phyloP scores from a whole-genome alignment of 1,139 yeast genomes.

The Hansenula lynferdii region DNA sequence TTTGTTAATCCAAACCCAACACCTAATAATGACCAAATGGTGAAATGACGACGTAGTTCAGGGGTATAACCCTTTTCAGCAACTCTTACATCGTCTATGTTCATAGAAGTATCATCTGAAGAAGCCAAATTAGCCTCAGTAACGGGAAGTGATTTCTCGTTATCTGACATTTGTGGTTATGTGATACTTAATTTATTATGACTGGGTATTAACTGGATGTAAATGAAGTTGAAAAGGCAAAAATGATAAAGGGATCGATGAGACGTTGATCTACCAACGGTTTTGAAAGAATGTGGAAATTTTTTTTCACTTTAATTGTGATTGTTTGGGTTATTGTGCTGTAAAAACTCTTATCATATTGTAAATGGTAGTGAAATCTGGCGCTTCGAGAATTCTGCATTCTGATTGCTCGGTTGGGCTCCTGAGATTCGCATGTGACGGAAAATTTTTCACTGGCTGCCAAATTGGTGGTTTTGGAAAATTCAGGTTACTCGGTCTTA shows the following conservation, averaged over 20 bases:
- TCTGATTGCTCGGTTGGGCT: background rate
- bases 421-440: constrained; percentile 1
- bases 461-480: too few relatives aligned
- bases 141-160: background rate
- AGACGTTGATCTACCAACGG: too few relatives aligned
- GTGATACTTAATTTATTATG: too few relatives aligned
- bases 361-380: too few relatives aligned
- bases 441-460: background rate
- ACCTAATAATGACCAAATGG: constrained; percentile 46
- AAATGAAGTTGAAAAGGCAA: too few relatives aligned
- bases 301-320: too few relatives aligned
- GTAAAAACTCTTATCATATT: too few relatives aligned
- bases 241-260: too few relatives aligned
- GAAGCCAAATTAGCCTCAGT: background rate
- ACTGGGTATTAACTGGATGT: too few relatives aligned
- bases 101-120: background rate
- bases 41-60: constrained; percentile 30
- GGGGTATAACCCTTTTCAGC: constrained; percentile 21
- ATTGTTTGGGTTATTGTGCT: too few relatives aligned
- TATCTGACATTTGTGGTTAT: constrained; percentile 1
- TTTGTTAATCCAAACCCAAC: constrained; percentile 68
- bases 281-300: too few relatives aligned
- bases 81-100: constrained; percentile 1
- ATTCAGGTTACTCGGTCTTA: too few relatives aligned
- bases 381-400: background rate